phyloP scores from a whole-genome alignment of 495 filamentous ascomycete genomes.

The Peziza echinospora region DNA sequence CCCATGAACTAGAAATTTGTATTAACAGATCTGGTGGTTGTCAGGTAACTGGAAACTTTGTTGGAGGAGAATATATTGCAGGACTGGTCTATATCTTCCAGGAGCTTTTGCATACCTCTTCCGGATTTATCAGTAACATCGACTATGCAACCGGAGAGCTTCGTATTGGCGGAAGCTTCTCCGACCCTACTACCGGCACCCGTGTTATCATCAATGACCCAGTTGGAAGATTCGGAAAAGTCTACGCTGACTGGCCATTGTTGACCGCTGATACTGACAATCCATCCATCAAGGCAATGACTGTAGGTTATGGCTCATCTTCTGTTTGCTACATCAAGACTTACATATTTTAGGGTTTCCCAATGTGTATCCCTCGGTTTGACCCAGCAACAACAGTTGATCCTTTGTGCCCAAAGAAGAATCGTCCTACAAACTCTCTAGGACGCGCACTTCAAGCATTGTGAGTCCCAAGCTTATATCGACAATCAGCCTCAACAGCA shows the following conservation, averaged over 20 bases:
- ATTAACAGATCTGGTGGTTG: too few relatives aligned
- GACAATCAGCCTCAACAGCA: not conserved
- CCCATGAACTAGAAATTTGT: too few relatives aligned
- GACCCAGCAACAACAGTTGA: too few relatives aligned
- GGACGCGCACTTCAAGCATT: too few relatives aligned
- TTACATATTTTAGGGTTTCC: too few relatives aligned
- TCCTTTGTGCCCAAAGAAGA: too few relatives aligned
- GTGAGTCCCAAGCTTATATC: too few relatives aligned
- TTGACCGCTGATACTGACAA: slow-evolving; percentile 7
- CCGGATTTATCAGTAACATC: slow-evolving; percentile 6
- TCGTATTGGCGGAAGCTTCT: slow-evolving; percentile 1
- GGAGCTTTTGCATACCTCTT: slow-evolving; percentile 1
- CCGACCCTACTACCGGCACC: not conserved
- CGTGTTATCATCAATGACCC: slow-evolving; percentile 9
- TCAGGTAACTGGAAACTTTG: not conserved
- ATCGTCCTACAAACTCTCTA: too few relatives aligned
- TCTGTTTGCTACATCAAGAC: too few relatives aligned
- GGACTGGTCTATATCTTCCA: slow-evolving; percentile 10
- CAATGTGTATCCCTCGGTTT: too few relatives aligned
- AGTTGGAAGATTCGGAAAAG: slow-evolving; percentile 4
- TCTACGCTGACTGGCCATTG: slow-evolving; percentile 1
- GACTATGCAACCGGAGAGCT: slow-evolving; percentile 8
- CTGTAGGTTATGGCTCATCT: too few relatives aligned
- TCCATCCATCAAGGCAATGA: slow-evolving; percentile 3
- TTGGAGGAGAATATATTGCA: slow-evolving; percentile 1